These are phyloP conservation scores for Tolypocladium tropicale DNA, from an alignment of 2,329 filamentous ascomycete species.

Conservation along the genomic window DNA sequence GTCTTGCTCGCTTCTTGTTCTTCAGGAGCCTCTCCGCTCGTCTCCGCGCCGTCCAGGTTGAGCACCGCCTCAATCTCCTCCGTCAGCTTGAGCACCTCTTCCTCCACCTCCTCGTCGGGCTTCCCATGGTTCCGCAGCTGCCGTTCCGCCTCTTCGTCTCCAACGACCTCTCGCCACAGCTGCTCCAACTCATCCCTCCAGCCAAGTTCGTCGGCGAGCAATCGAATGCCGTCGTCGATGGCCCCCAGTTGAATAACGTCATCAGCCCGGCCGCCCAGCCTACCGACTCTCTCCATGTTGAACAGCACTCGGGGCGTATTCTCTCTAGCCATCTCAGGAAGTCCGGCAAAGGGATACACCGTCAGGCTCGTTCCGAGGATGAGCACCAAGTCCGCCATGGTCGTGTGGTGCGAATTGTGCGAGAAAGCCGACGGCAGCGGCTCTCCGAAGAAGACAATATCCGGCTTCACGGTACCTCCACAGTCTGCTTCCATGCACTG, in stretches of 20 bases:
- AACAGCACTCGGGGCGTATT: conserved; percentile 70
- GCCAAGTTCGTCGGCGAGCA: conserved; percentile 68
- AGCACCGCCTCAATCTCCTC: conserved; percentile 23
- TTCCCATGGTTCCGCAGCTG: conserved; percentile 26
- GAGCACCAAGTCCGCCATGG: conserved; percentile 64
- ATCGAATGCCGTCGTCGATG: conserved; percentile 73
- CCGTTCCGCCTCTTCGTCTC: conserved; percentile 45
- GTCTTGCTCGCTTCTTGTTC: neutral
- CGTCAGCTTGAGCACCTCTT: conserved; percentile 32
- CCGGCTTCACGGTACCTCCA: conserved; percentile 76
- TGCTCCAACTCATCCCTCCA: conserved; percentile 78
- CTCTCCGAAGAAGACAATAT: conserved; percentile 92
- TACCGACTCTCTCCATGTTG: conserved; percentile 76
- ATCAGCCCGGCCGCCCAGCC: conserved; percentile 64
- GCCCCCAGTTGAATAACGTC: conserved; percentile 78
- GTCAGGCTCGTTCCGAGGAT: conserved; percentile 81
- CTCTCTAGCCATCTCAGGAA: conserved; percentile 55
- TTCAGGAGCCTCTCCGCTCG: neutral
- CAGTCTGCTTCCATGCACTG: conserved; percentile 53
- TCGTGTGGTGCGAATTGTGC: conserved; percentile 32
- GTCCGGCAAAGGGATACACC: conserved; percentile 79
- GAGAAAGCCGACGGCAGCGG: conserved; percentile 35
- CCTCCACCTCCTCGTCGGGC: conserved; percentile 23
- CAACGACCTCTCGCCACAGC: conserved; percentile 60
- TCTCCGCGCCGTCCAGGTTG: conserved; percentile 14